Conservation (phyloP, 2,329 filamentous ascomycete genomes). For the Emericellopsis atlantica region DNA sequence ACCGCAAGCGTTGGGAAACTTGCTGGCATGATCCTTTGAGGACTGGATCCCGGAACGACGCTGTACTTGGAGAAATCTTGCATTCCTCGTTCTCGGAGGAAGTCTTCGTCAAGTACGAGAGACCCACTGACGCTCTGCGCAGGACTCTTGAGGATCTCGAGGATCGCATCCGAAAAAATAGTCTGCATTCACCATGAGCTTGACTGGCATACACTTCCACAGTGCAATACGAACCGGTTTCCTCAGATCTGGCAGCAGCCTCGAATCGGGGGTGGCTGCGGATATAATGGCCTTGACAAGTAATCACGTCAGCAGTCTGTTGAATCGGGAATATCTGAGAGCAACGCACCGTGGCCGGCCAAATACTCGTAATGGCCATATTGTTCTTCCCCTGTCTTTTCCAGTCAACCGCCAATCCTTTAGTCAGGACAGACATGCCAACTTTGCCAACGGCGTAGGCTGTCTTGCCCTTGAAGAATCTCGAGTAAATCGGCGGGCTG, state of each 20-base stretch:
- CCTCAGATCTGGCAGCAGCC: background rate
- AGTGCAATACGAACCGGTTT: slow-evolving; percentile 16
- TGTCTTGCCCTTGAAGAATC: slow-evolving; percentile 78
- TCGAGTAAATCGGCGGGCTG: slow-evolving; percentile 71
- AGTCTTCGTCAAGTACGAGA: slow-evolving; percentile 70
- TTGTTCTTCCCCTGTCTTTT: slow-evolving; percentile 33
- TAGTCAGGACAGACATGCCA: slow-evolving; percentile 70
- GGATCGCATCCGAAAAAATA: slow-evolving; percentile 70
- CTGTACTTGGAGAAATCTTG: slow-evolving; percentile 63
- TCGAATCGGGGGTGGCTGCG: slow-evolving; percentile 5
- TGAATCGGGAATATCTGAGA: background rate
- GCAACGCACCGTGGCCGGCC: slow-evolving; percentile 59
- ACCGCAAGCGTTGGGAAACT: slow-evolving; percentile 59
- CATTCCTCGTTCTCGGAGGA: slow-evolving; percentile 51
- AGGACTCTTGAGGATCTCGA: slow-evolving; percentile 55
- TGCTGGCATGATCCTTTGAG: slow-evolving; percentile 67
- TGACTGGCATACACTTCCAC: too few species aligned
- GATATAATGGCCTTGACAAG: background rate
- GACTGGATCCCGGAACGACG: slow-evolving; percentile 47
- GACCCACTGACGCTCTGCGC: slow-evolving; percentile 54
- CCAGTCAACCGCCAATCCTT: slow-evolving; percentile 75
- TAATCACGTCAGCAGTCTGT: background rate
- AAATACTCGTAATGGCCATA: slow-evolving; percentile 72
- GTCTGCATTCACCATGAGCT: slow-evolving; percentile 33
- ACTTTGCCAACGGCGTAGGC: slow-evolving; percentile 73